Base-by-base conservation (phyloP, 2,329 filamentous ascomycete species). In the Hymenoscyphus fraxineus region DNA sequence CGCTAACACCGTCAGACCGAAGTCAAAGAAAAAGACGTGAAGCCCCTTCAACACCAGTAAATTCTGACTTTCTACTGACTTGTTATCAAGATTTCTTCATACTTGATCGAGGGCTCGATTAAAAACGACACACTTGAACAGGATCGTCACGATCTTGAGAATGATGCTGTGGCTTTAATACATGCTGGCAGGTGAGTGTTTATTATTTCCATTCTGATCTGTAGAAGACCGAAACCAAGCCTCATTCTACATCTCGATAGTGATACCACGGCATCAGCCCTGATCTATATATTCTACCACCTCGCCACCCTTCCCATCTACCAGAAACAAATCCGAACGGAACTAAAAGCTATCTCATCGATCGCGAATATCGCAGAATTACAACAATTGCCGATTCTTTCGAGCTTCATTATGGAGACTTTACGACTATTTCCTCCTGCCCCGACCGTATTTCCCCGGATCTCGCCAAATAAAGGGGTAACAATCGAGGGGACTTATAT, bases 381-480 rank as follows among this genome's bases (percentile, higher is more conserved):
- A 60, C 40, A 54, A 27, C 27, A 32, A 4, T 22, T 60, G 31
- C 76, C 72, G 16, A 58, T 61, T 12, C 72, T 78, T 16, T 68
- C 75, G 32, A 77, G 74, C 6, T 69, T 71, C 59, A 75, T 80
- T 58, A 72, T 79, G 47, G 79, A 80, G 64, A 59, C 73, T 0
- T 70, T 79, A 39, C 73, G 78, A 0, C 69, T 79, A 6, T 69
- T 74, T 27, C 77, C 78, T 1, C 68, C 77, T 0, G 73, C 78
- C 0, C 73, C 74, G 0, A 73, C 73, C 0, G 77, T 76, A 1
- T 39, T 76, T 7, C 73, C 73, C 57, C 68, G 78, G 2, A 66
- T 75, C 55, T 78, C 77, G 3, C 76, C 77, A 0, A 70, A 73
- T 0, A 70, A 77, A 39, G 78, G 78, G 2, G 41, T 65, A 2